Base-by-base conservation (phyloP, 2,329 filamentous ascomycete species). In the Zymoseptoria crescenta region DNA sequence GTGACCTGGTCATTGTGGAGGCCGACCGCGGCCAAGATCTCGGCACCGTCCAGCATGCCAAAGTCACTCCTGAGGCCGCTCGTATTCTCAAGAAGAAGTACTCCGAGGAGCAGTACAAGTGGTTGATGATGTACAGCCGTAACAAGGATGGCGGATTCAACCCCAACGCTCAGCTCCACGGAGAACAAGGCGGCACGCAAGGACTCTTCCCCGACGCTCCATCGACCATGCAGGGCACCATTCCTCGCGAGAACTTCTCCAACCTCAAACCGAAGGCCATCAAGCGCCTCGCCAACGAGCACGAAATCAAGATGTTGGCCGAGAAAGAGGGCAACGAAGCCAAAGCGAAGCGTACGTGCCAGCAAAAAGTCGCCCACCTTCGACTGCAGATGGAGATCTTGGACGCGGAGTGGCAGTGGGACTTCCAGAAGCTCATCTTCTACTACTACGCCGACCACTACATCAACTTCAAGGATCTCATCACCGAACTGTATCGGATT, bases 381-480 rank as follows among this genome's bases (percentile, higher is more conserved):
- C 87, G 90, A 53, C 81, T 97, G 28, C 92, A 95, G 68, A 97
- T 99, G 94, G 94, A 99, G 74, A 97, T 99, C 64, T 83, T 99
- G 6, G 94, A 99, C 75, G 94, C 94, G 4, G 94, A 99, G 73
- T 99, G 96, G 72, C 94, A 99, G 72, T 95, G 96, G 93, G 94
- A 99, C 73, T 96, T 91, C 86, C 96, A 97, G 77, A 99, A 99
- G 74, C 79, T 99, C 58, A 99, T 95, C 0, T 97, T 97, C 76
- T 99, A 96, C 78, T 99, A 97, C 76, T 99, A 96, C 73, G 93
- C 94, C 56, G 92, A 96, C 71, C 86, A 91, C 0, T 99, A 99
- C 73, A 96, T 99, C 80, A 97, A 97, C 24, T 41, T 41, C 35
- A 41, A 99, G 73, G 90, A 91, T 1, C 84, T 99, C 16, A 94